These are phyloP conservation scores for Niebla homalea DNA, from an alignment of 495 filamentous ascomycete genomes.

Conservation along the genomic window DNA sequence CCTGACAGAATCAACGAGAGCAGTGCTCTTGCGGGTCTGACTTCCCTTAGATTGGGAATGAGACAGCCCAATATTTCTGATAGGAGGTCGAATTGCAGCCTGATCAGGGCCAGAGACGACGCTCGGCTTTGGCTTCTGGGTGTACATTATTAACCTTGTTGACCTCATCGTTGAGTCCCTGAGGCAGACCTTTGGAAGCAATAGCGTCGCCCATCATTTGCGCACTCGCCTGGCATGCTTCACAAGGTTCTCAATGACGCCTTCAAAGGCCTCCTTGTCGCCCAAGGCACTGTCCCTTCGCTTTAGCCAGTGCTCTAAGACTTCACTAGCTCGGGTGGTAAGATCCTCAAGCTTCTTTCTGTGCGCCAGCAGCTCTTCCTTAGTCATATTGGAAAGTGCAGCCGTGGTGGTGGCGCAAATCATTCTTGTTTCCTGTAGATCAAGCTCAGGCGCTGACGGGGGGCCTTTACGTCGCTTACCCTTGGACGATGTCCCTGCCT, in stretches of 20 bases:
- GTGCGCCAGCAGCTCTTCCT: conserved; percentile 60
- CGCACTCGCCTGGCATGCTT: conserved; percentile 83
- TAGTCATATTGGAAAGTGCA: conserved; percentile 61
- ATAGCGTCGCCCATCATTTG: conserved; percentile 30
- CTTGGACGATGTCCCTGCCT: conserved; percentile 23
- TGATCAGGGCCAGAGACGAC: too few species aligned
- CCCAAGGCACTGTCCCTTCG: conserved; percentile 68
- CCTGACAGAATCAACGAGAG: too few species aligned
- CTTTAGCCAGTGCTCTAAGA: conserved; percentile 83
- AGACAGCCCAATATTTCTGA: too few species aligned
- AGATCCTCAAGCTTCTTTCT: conserved; percentile 56
- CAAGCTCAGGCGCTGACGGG: conserved; percentile 57
- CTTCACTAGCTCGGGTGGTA: conserved; percentile 53
- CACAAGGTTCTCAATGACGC: conserved; percentile 94
- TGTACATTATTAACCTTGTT: too few species aligned
- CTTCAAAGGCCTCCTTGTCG: conserved; percentile 93
- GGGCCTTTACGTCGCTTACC: conserved; percentile 41
- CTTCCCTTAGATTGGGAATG: too few species aligned
- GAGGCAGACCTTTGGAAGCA: too few species aligned
- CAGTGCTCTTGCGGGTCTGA: too few species aligned
- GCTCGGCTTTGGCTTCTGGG: too few species aligned
- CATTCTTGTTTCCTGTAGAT: conserved; percentile 64
- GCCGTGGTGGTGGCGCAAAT: conserved; percentile 73
- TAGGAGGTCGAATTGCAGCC: too few species aligned
- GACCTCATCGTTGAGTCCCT: too few species aligned